Evolutionary conservation across 305 asterid genomes (phyloP).

Genomic region (Fraxinus nigra): DNA sequence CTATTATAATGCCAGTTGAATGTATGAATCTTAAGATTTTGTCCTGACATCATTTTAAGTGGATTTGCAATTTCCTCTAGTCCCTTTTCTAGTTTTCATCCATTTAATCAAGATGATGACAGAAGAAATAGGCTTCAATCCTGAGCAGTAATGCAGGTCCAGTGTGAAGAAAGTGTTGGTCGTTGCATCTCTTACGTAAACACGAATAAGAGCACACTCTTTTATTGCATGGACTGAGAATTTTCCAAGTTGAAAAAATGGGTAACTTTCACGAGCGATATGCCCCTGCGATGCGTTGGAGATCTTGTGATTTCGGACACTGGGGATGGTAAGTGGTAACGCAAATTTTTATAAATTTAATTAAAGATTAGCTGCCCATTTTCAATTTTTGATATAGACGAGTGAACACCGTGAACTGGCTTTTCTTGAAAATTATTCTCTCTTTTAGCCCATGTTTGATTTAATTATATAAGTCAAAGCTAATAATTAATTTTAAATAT

Average conservation of each 20-base stretch:
- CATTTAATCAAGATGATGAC: neutral
- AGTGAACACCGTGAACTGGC: neutral
- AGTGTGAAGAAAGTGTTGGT: neutral
- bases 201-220: neutral
- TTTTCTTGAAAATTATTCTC: neutral
- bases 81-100: neutral
- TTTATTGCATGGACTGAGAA: neutral
- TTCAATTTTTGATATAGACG: neutral
- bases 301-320: no score
- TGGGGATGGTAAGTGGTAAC: no score
- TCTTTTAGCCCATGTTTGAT: neutral
- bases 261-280: neutral
- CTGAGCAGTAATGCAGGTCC: neutral
- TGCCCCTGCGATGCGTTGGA: no score
- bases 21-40: constrained; percentile 17
- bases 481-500: no score
- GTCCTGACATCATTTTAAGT: neutral
- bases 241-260: neutral
- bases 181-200: neutral
- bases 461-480: neutral
- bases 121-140: neutral
- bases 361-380: neutral
- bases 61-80: neutral
- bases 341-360: no score
- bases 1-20: constrained; percentile 10